A percentile compares a stretch with the other conserved stretches of the same genome.
phyloP scores from a whole-genome alignment of 2,329 filamentous ascomycete species.

The Paecilomyces sp. region DNA sequence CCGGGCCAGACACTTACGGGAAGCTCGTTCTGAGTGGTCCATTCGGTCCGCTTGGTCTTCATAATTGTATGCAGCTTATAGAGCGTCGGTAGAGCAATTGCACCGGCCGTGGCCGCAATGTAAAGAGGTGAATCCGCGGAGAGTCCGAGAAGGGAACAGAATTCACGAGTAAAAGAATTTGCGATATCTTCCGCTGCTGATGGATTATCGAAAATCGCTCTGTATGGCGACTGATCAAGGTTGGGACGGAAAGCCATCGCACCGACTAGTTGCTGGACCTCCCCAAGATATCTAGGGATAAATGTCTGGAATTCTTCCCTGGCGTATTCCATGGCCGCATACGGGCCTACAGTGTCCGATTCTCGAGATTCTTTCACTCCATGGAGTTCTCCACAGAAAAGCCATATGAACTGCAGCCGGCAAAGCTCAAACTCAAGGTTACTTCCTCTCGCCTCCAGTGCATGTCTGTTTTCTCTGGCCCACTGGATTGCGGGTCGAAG shows the following conservation, averaged over 20 bases:
- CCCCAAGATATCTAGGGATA: constrained; percentile 63
- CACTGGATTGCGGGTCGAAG: constrained; percentile 79
- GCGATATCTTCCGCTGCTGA: constrained; percentile 77
- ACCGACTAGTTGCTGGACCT: constrained; percentile 74
- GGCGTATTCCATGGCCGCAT: constrained; percentile 67
- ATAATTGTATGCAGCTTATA: constrained; percentile 85
- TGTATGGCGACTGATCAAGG: constrained; percentile 69
- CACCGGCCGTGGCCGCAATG: constrained; percentile 83
- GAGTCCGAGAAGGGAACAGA: constrained; percentile 83
- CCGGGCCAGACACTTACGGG: constrained; percentile 60
- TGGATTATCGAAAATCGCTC: constrained; percentile 65
- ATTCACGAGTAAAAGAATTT: constrained; percentile 84
- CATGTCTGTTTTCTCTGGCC: constrained; percentile 63
- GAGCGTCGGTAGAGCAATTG: constrained; percentile 81
- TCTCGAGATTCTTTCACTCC: constrained; percentile 27
- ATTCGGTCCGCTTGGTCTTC: constrained; percentile 83
- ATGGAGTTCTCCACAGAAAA: constrained; percentile 60
- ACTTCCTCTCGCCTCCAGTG: constrained; percentile 74
- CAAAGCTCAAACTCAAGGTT: constrained; percentile 94
- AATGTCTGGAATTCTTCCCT: constrained; percentile 67
- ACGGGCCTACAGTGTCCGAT: constrained; percentile 34
- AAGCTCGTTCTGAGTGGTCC: constrained; percentile 86
- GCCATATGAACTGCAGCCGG: constrained; percentile 81
- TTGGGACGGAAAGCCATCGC: constrained; percentile 76
- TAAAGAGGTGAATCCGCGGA: constrained; percentile 90